Percentiles rank a stretch among this genome's conserved stretches.
Evolutionary conservation across 768 basidiomycete species (phyloP).

Genomic region (Mycena indigotica): DNA sequence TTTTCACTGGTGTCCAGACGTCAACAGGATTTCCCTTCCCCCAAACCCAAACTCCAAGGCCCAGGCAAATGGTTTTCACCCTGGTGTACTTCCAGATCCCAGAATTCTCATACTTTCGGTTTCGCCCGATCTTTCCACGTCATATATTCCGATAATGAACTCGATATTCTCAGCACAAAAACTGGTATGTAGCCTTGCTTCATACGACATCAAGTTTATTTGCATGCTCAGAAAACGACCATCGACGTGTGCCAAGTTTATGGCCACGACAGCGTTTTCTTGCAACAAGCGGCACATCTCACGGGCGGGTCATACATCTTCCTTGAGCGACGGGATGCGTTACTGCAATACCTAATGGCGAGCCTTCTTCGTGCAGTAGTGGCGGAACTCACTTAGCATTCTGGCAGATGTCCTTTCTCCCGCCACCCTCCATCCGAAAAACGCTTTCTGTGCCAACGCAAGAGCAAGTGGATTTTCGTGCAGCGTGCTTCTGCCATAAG

Average conservation of each 20-base stretch:
- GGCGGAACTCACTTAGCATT: conserved; percentile 9
- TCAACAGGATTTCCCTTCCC: conserved; percentile 41
- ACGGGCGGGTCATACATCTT: conserved; percentile 94
- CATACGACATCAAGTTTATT: conserved; percentile 8
- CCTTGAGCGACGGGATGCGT: conserved; percentile 74
- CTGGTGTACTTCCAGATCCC: conserved; percentile 38
- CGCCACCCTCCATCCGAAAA: conserved; percentile 70
- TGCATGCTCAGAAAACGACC: conserved; percentile 75
- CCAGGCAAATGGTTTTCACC: conserved; percentile 33
- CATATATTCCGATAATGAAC: conserved; percentile 99
- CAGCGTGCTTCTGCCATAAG: conserved; percentile 99
- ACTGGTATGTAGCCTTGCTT: conserved; percentile 55
- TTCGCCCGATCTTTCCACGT: conserved; percentile 84
- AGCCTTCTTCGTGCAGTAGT: conserved; percentile 24
- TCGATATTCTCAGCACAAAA: conserved; percentile 99
- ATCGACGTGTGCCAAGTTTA: conserved; percentile 95
- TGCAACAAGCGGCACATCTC: conserved; percentile 95
- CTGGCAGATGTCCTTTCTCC: conserved; percentile 64
- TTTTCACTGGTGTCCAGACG: conserved; percentile 30
- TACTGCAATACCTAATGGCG: conserved; percentile 92
- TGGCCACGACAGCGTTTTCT: conserved; percentile 88
- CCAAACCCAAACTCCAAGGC: conserved; percentile 32
- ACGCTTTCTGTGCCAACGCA: conserved; percentile 86
- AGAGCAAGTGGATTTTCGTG: conserved; percentile 94
- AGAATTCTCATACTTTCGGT: conserved; percentile 77